Percentiles rank a stretch among this genome's conserved stretches.
These are phyloP conservation scores for Boletus tylopilopsis DNA, from an alignment of 768 basidiomycete genomes.

Conservation along the genomic window DNA sequence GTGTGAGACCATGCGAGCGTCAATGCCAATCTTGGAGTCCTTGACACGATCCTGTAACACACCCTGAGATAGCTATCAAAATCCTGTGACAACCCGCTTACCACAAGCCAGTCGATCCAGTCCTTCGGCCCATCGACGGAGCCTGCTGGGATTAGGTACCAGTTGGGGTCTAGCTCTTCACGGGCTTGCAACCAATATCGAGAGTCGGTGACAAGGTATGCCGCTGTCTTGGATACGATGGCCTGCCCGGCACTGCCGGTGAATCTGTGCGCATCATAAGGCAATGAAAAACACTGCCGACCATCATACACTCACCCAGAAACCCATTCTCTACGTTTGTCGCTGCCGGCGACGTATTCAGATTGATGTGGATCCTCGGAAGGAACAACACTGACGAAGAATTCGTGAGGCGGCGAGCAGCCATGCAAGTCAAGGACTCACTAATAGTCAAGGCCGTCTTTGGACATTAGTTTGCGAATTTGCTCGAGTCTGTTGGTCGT, in stretches of 20 bases:
- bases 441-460: slow-evolving; percentile 74
- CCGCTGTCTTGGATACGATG: slow-evolving; percentile 59
- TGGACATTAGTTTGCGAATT: slow-evolving; percentile 61
- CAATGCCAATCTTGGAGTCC: slow-evolving; percentile 67
- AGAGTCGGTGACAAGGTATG: slow-evolving; percentile 77
- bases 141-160: slow-evolving; percentile 64
- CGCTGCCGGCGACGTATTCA: slow-evolving; percentile 73
- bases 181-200: slow-evolving; percentile 82
- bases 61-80: slow-evolving; percentile 1
- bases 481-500: slow-evolving; percentile 58
- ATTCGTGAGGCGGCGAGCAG: slow-evolving; percentile 4
- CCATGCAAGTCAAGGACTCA: slow-evolving; percentile 35
- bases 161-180: slow-evolving; percentile 66
- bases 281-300: slow-evolving; percentile 17
- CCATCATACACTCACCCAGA: slow-evolving; percentile 57
- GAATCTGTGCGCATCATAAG: slow-evolving; percentile 42
- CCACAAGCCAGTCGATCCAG: slow-evolving; percentile 79
- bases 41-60: slow-evolving; percentile 35
- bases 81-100: slow-evolving; percentile 28
- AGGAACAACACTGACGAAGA: slow-evolving; percentile 56
- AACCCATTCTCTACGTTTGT: slow-evolving; percentile 76
- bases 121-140: slow-evolving; percentile 51
- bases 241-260: slow-evolving; percentile 68
- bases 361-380: slow-evolving; percentile 81
- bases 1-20: slow-evolving; percentile 79